Conservation (phyloP, 1,139 yeast species). For the Pichia sp. region DNA sequence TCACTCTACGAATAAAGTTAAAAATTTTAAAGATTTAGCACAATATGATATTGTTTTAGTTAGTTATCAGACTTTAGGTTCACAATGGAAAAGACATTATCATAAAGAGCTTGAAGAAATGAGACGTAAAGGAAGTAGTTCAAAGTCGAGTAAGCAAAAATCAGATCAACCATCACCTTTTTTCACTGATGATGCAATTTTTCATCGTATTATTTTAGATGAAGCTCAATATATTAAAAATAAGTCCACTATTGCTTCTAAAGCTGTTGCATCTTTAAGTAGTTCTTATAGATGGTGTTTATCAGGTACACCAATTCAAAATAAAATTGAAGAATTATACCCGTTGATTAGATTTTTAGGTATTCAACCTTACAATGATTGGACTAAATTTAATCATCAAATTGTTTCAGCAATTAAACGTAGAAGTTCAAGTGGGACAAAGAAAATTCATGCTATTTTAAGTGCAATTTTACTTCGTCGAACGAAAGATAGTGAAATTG, state of each 20-base stretch:
- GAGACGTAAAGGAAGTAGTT: constrained; percentile 22
- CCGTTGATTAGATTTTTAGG: constrained; percentile 69
- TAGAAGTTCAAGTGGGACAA: constrained; percentile 30
- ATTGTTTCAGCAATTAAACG: constrained; percentile 54
- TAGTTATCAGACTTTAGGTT: constrained; percentile 68
- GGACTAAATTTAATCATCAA: constrained; percentile 48
- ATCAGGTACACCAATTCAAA: constrained; percentile 95
- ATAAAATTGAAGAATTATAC: constrained; percentile 70
- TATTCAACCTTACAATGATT: constrained; percentile 62
- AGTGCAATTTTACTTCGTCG: constrained; percentile 76
- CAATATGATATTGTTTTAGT: constrained; percentile 70
- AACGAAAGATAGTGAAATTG: constrained; percentile 65
- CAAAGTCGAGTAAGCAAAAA: no score
- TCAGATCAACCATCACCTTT: constrained; percentile 48
- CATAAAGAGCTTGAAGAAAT: constrained; percentile 32
- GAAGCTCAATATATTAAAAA: constrained; percentile 91
- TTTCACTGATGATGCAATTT: constrained; percentile 45
- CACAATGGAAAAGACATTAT: constrained; percentile 62
- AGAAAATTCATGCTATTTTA: constrained; percentile 50
- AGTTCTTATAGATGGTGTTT: constrained; percentile 67
- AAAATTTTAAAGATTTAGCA: constrained; percentile 41
- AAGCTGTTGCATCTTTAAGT: constrained; percentile 54
- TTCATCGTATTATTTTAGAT: constrained; percentile 72
- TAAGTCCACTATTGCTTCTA: constrained; percentile 58
- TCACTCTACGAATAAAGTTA: constrained; percentile 47